These are phyloP conservation scores for Adiantum capillusveneris DNA, from an alignment of 75 land plant genomes.

Conservation along the genomic window DNA sequence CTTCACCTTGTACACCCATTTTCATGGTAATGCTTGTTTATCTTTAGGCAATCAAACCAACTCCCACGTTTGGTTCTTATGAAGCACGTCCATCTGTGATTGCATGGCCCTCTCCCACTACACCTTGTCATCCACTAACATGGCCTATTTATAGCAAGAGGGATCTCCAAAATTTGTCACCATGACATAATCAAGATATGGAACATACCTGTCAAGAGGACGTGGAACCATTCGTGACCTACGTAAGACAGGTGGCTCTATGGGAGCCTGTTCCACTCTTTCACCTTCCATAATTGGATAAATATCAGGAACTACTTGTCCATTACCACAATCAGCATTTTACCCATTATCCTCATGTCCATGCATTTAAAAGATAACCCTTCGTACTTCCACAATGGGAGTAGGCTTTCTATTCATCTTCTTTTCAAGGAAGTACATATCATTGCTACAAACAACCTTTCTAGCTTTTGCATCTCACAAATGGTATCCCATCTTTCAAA, in stretches of 20 bases:
- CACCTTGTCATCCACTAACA: no score
- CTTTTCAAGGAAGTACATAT: no score
- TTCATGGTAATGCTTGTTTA: no score
- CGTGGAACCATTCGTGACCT: neutral
- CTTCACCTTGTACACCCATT: constrained; percentile 5
- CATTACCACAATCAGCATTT: neutral
- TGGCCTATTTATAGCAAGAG: no score
- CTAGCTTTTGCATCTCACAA: no score
- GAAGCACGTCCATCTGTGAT: constrained; percentile 3
- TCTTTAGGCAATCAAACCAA: no score
- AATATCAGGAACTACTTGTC: neutral
- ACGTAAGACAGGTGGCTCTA: neutral
- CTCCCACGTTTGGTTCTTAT: neutral
- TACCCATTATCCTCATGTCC: neutral
- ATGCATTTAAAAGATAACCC: neutral
- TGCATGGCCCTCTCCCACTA: constrained; percentile 7
- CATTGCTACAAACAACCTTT: no score
- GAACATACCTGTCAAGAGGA: neutral
- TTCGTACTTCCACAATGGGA: neutral
- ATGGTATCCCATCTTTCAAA: no score
- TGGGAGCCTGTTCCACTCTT: constrained; percentile 1
- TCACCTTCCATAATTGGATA: neutral
- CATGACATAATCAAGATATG: neutral
- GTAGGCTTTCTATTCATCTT: neutral
- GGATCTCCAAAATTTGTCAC: no score